phyloP scores from a whole-genome alignment of 2,329 filamentous ascomycete species.

The Colletotrichum euphorbiae region DNA sequence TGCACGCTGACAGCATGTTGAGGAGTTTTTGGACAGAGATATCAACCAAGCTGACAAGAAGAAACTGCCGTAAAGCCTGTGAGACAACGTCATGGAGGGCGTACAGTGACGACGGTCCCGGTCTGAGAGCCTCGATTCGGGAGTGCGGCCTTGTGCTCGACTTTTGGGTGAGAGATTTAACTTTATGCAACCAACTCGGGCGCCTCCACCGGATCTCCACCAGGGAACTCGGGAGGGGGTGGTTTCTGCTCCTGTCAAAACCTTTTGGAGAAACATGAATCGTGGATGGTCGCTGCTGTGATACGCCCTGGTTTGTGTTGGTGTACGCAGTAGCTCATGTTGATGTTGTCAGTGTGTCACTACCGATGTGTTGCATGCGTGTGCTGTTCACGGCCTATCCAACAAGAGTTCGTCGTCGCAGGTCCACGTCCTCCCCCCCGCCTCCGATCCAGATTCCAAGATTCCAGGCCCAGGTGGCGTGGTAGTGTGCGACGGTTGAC shows the following conservation, averaged over 20 bases:
- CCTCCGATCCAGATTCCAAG: neutral
- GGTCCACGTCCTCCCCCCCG: neutral
- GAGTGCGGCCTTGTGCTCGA: neutral
- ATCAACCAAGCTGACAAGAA: neutral
- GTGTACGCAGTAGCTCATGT: neutral
- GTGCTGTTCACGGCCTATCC: conserved; percentile 3
- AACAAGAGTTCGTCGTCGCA: conserved; percentile 10
- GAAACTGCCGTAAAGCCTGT: neutral
- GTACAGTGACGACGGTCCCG: conserved; percentile 22
- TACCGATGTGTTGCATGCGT: neutral
- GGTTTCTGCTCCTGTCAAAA: neutral
- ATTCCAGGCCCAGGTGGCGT: conserved; percentile 14
- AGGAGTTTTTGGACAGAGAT: neutral
- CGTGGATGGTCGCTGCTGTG: neutral
- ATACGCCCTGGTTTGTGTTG: no score
- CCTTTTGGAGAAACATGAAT: conserved; percentile 17
- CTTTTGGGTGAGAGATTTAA: conserved; percentile 36
- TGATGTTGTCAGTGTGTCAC: neutral
- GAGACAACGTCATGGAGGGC: conserved; percentile 31
- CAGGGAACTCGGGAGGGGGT: neutral
- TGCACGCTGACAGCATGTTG: conserved; percentile 26
- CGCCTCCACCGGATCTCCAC: conserved; percentile 38
- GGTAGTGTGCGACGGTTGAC: neutral
- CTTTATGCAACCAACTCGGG: conserved; percentile 27
- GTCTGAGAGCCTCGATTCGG: conserved; percentile 8